phyloP scores from a whole-genome alignment of 805 yeast species.

The Candida saitoana region DNA sequence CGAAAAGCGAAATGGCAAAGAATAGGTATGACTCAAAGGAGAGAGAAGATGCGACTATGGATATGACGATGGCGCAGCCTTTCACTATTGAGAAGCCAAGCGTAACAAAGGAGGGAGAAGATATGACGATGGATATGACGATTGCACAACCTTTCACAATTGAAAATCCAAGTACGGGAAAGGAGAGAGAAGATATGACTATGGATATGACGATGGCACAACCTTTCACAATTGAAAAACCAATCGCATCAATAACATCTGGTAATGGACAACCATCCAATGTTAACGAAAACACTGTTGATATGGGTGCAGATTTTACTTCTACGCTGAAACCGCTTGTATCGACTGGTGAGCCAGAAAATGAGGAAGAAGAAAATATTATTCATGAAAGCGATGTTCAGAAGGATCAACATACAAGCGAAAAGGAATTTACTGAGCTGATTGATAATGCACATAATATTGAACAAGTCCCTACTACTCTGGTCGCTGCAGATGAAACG shows the following conservation, averaged over 20 bases:
- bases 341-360: background rate
- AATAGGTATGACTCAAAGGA: background rate
- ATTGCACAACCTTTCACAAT: background rate
- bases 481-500: background rate
- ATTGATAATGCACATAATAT: background rate
- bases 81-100: background rate
- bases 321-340: background rate
- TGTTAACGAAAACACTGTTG: background rate
- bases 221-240: background rate
- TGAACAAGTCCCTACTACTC: background rate
- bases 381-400: no score
- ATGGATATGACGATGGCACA: background rate
- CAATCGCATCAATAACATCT: background rate
- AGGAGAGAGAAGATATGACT: background rate
- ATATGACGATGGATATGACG: constrained; percentile 17
- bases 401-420: background rate
- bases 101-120: constrained; percentile 6
- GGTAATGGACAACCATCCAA: background rate
- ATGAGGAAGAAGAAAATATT: background rate
- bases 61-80: background rate
- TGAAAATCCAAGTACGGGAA: background rate
- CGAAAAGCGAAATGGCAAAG: background rate
- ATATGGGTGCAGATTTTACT: background rate
- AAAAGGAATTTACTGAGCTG: background rate
- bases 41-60: background rate